These are phyloP conservation scores for Polyporus tsugae DNA, from an alignment of 1,284 basidiomycete species.

Conservation along the genomic window DNA sequence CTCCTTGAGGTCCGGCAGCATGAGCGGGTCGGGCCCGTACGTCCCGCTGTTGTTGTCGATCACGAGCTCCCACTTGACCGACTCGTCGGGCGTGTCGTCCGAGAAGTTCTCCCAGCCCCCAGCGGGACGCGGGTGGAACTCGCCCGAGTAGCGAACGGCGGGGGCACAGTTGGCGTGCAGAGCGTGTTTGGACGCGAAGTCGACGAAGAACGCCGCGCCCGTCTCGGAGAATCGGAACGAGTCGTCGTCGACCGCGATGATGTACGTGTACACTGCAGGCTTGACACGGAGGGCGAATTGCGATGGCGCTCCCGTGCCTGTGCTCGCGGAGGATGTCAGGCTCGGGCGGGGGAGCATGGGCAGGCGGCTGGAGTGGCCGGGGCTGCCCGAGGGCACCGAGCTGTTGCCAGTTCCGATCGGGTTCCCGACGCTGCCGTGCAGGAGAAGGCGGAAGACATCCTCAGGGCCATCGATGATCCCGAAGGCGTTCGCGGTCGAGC, in stretches of 20 bases:
- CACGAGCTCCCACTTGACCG: conserved; percentile 74
- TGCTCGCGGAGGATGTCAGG: background rate
- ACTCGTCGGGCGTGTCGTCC: conserved; percentile 59
- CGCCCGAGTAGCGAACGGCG: conserved; percentile 73
- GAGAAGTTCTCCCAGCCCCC: conserved; percentile 73
- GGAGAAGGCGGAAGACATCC: conserved; percentile 61
- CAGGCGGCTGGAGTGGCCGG: conserved; percentile 4
- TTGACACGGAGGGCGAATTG: conserved; percentile 65
- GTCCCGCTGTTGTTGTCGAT: conserved; percentile 84
- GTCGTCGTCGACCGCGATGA: conserved; percentile 74
- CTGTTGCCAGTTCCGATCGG: conserved; percentile 16
- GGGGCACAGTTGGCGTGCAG: conserved; percentile 51
- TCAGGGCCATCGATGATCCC: conserved; percentile 59
- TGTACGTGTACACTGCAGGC: conserved; percentile 81
- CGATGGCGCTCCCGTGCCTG: conserved; percentile 24
- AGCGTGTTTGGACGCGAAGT: conserved; percentile 77
- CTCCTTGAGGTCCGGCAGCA: conserved; percentile 63
- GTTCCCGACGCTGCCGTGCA: conserved; percentile 46
- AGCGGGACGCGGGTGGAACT: conserved; percentile 78
- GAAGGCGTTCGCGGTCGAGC: conserved; percentile 67
- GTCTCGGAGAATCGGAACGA: conserved; percentile 82
- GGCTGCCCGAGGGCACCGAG: conserved; percentile 4
- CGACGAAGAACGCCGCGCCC: conserved; percentile 81
- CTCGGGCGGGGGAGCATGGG: background rate
- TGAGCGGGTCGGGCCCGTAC: conserved; percentile 67